Base-by-base conservation (phyloP, 495 filamentous ascomycete species). In the Polyplosphaeria fusca region DNA sequence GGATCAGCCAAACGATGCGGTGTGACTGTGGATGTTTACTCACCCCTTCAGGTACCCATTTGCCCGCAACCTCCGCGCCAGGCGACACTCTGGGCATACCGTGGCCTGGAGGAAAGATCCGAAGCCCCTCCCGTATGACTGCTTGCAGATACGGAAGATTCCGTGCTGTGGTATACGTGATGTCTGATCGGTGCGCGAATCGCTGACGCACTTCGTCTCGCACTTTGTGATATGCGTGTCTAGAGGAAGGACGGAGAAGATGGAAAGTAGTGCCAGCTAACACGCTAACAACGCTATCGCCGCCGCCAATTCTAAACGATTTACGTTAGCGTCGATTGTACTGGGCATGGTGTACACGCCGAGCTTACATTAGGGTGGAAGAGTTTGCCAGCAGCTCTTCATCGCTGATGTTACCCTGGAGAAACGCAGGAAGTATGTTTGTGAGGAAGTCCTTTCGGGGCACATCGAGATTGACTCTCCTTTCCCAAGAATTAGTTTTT, bases 31-130 rank as follows among this genome's bases (percentile, higher is more conserved):
- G n/a, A n/a, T n/a, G n/a, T n/a, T n/a, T n/a, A n/a, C n/a, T n/a
- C n/a, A n/a, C n/a, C n/a, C n/a, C n/a, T n/a, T n/a, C n/a, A n/a
- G n/a, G n/a, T n/a, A n/a, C n/a, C n/a, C n/a, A n/a, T n/a, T n/a
- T n/a, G n/a, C n/a, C n/a, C n/a, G n/a, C n/a, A n/a, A n/a, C n/a
- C n/a, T n/a, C n/a, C n/a, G n/a, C n/a, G n/a, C n/a, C n/a, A n/a
- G n/a, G n/a, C n/a, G n/a, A n/a, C n/a, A n/a, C n/a, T n/a, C n/a
- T n/a, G n/a, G n/a, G n/a, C n/a, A n/a, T n/a, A n/a, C n/a, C n/a
- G n/a, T n/a, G n/a, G n/a, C 54, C 54, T 16, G 68, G 67, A 12
- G 68, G 64, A 43, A 60, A 71, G 1, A 72, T 61, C 2, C 71
- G 54, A 11, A 71, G 42, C 0, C 49, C 61, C 52, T 72, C 68